Evolutionary conservation across 2,329 filamentous ascomycete genomes (phyloP), one percentile per base, ranked within the genome.

Genomic region (Bimuria novae-zelandiae): DNA sequence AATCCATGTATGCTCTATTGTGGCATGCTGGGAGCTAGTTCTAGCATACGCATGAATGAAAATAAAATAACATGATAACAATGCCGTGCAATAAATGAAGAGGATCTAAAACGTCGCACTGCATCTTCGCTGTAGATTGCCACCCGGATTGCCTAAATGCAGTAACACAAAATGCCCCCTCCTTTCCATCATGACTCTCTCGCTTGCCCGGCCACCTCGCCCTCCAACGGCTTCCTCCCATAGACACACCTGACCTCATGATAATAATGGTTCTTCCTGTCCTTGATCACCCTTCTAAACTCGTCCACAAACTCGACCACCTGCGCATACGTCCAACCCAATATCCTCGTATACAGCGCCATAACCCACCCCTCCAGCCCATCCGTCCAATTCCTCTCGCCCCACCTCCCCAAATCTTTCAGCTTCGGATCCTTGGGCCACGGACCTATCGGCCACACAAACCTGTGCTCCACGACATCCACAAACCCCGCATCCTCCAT

Each of bases 341-440:
- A 50, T 1, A 73, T 46, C 12, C 73, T 39, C n/a, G 74, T 76
- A 53, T 75, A 75, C 41, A 72, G 56, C 32, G 72, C 73, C 63
- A 76, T 64, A 5, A 71, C 61, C 75, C 75, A 77, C 1, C 73
- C 70, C 54, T 77, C 75, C 46, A 77, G 63, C 2, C 74, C 74
- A 36, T 75, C 72, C 40, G 64, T 61, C 73, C 75, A 77, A 52
- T 76, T 74, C 39, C 74, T 46, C 60, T 74, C 59, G 14, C 75
- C 61, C 74, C 75, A 68, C 8, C 65, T 29, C 1, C 71, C 71
- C 46, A 74, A 21, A 21, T 73, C 70, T 53, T 70, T 73, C 11
- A 73, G 51, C 42, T 65, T 57, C 22, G 63, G 51, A 53, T 73
- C 67, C 25, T 60, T 61, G 0, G 64, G 61, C 72, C 72, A 74